These are phyloP conservation scores for Fraxinus dipetala DNA, from an alignment of 305 asterid species.

Conservation along the genomic window DNA sequence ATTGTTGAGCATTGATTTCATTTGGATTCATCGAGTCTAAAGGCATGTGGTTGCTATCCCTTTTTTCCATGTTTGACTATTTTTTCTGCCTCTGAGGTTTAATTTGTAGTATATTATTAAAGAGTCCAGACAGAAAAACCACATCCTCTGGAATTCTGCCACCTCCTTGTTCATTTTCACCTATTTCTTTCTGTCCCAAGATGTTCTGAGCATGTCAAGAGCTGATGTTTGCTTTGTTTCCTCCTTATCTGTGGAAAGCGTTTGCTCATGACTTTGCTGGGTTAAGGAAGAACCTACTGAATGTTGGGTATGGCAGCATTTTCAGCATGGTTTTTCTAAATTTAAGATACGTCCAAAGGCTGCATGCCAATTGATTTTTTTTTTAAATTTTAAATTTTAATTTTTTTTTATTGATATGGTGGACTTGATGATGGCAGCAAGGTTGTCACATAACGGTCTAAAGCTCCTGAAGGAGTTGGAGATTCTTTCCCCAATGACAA, in stretches of 20 bases:
- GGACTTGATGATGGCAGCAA: not conserved
- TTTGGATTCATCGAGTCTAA: not conserved
- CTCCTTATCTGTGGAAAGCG: not conserved
- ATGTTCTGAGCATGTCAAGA: not conserved
- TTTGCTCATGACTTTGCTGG: not conserved
- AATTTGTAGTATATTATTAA: not conserved
- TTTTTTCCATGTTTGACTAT: not conserved
- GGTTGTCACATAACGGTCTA: not conserved
- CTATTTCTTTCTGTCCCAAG: not conserved
- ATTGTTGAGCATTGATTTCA: not conserved
- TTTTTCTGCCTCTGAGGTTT: not conserved
- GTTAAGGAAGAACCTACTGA: not conserved
- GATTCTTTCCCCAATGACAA: not conserved
- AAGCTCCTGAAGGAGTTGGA: not conserved
- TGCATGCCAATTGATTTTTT: not conserved
- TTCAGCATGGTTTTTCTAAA: not conserved
- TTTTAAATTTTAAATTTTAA: too few relatives aligned
- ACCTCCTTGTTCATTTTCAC: not conserved
- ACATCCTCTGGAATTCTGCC: not conserved
- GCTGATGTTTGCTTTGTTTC: not conserved
- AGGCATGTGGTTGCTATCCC: not conserved
- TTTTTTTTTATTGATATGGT: not conserved
- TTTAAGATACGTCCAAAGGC: not conserved
- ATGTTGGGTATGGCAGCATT: not conserved
- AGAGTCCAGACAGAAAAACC: not conserved